These are phyloP conservation scores for Effrenium voratum DNA, from an alignment of 73 alveolate species.

Conservation along the genomic window DNA sequence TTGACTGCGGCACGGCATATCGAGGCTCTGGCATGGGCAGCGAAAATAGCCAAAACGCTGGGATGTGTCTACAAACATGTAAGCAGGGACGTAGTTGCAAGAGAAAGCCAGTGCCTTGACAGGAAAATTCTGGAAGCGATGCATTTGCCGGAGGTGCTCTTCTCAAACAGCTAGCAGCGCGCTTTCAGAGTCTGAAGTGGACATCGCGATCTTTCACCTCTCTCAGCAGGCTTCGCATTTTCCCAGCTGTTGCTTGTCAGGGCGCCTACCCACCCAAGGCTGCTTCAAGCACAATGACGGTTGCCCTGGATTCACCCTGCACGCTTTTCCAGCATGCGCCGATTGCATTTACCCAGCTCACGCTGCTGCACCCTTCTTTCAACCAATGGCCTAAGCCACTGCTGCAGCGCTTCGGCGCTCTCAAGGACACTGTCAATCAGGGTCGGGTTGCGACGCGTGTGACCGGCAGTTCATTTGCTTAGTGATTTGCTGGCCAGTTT, in stretches of 20 bases:
- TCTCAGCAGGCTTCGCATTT: constrained; percentile 39
- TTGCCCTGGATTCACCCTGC: constrained; percentile 53
- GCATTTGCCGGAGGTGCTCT: constrained; percentile 6
- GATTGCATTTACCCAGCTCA: constrained; percentile 62
- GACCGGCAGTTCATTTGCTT: too few species aligned
- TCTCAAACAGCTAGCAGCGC: constrained; percentile 10
- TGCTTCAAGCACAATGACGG: background rate
- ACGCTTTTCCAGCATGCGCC: constrained; percentile 74
- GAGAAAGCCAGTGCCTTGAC: background rate
- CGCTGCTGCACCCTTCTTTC: constrained; percentile 42
- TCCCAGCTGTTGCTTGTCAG: constrained; percentile 27
- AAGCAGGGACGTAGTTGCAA: too few species aligned
- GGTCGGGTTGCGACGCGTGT: background rate
- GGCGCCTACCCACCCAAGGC: background rate
- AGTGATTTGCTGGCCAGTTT: too few species aligned
- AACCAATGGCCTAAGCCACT: constrained; percentile 53
- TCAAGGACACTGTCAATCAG: background rate
- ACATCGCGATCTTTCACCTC: constrained; percentile 36
- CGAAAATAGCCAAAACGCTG: too few species aligned
- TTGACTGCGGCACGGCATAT: constrained; percentile 3
- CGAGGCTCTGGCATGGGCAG: constrained; percentile 59
- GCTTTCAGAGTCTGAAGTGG: constrained; percentile 71
- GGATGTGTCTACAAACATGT: too few species aligned
- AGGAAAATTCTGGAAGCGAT: background rate
- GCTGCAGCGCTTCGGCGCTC: constrained; percentile 48